These are phyloP conservation scores for Solanum dulcamara DNA, from an alignment of 257 asterid genomes.

Conservation along the genomic window DNA sequence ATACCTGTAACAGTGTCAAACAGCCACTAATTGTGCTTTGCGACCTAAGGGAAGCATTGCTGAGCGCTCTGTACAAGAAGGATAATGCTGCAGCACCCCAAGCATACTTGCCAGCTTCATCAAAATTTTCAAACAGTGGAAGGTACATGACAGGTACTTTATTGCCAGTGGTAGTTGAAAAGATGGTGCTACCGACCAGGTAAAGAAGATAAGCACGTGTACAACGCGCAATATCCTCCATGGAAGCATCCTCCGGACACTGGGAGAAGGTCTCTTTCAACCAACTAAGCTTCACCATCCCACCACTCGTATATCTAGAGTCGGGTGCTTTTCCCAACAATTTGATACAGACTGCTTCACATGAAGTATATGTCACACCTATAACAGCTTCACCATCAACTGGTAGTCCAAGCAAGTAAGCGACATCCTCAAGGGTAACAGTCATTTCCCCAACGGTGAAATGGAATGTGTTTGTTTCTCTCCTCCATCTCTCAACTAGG, in stretches of 20 bases:
- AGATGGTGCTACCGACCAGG: slow-evolving; percentile 86
- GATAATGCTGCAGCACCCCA: slow-evolving; percentile 97
- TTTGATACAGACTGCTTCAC: slow-evolving; percentile 29
- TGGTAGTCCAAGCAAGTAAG: slow-evolving; percentile 80
- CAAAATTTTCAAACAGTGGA: slow-evolving; percentile 83
- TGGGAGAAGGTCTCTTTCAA: slow-evolving; percentile 77
- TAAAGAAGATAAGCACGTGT: slow-evolving; percentile 95
- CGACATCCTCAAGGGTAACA: slow-evolving; percentile 86
- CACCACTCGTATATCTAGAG: slow-evolving; percentile 45
- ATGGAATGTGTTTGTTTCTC: slow-evolving; percentile 91
- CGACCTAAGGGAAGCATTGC: slow-evolving; percentile 88
- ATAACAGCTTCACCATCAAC: slow-evolving; percentile 92
- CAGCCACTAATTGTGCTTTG: slow-evolving; percentile 97
- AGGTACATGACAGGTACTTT: slow-evolving; percentile 96
- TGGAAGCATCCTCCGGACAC: slow-evolving; percentile 58
- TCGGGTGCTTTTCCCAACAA: slow-evolving; percentile 35
- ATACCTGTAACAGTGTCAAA: slow-evolving; percentile 82
- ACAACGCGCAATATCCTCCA: slow-evolving; percentile 51
- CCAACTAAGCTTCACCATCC: slow-evolving; percentile 97
- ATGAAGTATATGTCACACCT: slow-evolving; percentile 79
- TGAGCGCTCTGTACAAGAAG: slow-evolving; percentile 87
- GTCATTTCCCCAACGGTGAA: slow-evolving; percentile 92
- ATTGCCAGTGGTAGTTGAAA: slow-evolving; percentile 95
- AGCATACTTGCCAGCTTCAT: slow-evolving; percentile 83
- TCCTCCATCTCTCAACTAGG: slow-evolving; percentile 94